phyloP scores from a whole-genome alignment of 1,284 basidiomycete species.

The Trametes versicolor region DNA sequence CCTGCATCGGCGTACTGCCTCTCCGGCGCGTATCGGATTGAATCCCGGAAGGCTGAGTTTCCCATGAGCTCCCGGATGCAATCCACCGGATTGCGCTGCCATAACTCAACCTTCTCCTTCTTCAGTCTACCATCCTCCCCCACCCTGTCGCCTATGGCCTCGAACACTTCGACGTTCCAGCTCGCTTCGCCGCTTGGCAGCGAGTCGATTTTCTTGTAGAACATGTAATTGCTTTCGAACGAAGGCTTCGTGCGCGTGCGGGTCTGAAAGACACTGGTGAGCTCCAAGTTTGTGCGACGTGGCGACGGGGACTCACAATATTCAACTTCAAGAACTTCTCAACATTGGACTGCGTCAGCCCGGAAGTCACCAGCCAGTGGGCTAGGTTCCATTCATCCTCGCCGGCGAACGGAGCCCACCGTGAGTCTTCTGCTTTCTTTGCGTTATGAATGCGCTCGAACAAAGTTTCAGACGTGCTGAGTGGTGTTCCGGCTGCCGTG shows the following conservation, averaged over 20 bases:
- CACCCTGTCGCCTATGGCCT: conserved; percentile 39
- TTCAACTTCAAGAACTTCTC: conserved; percentile 46
- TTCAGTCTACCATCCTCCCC: conserved; percentile 35
- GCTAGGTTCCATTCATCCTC: conserved; percentile 46
- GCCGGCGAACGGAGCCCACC: conserved; percentile 39
- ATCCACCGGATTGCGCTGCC: conserved; percentile 44
- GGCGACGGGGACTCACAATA: conserved; percentile 37
- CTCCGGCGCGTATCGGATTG: conserved; percentile 45
- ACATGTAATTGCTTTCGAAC: conserved; percentile 39
- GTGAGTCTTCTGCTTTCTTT: conserved; percentile 9
- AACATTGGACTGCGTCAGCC: conserved; percentile 41
- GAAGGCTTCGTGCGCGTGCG: conserved; percentile 26
- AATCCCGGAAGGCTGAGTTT: conserved; percentile 44
- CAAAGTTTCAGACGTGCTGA: conserved; percentile 20
- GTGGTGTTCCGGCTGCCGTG: conserved; percentile 1
- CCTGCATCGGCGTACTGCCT: conserved; percentile 42
- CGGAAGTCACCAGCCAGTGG: conserved; percentile 42
- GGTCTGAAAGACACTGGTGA: conserved; percentile 14
- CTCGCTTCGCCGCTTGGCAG: conserved; percentile 39
- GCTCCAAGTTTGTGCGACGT: background rate
- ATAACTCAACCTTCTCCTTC: conserved; percentile 39
- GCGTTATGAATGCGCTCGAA: conserved; percentile 29
- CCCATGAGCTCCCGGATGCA: conserved; percentile 46
- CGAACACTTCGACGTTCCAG: conserved; percentile 37
- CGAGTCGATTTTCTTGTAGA: conserved; percentile 43